A percentile compares a stretch with the other conserved stretches of the same genome.
These are phyloP conservation scores for Cicer chorassanicum DNA, from an alignment of 306 rosid species.

Conservation along the genomic window DNA sequence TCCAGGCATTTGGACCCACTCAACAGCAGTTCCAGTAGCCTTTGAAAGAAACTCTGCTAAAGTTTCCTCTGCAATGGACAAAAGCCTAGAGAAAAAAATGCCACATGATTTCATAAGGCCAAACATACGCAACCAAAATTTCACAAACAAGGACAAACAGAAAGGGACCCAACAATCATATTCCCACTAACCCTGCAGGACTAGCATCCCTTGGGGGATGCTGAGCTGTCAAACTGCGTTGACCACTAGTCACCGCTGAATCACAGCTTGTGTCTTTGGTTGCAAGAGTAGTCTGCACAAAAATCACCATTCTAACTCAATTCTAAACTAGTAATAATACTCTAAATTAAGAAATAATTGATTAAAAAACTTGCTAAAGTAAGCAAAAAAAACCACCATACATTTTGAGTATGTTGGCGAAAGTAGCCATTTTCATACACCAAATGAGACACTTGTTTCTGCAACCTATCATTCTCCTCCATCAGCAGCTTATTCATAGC, in stretches of 20 bases:
- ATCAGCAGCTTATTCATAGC: constrained; percentile 96
- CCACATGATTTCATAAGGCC: constrained; percentile 50
- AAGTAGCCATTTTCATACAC: constrained; percentile 97
- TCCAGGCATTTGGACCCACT: constrained; percentile 99
- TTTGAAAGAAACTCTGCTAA: constrained; percentile 99
- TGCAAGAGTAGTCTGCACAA: constrained; percentile 73
- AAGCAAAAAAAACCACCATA: constrained; percentile 41
- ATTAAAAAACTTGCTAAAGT: not conserved
- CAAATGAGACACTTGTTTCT: constrained; percentile 95
- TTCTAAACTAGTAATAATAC: not conserved
- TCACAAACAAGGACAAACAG: constrained; percentile 48
- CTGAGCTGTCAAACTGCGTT: constrained; percentile 87
- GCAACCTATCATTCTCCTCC: constrained; percentile 99
- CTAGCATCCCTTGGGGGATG: constrained; percentile 99
- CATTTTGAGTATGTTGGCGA: constrained; percentile 89
- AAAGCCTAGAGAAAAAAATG: constrained; percentile 64
- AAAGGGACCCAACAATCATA: constrained; percentile 59
- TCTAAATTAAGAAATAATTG: not conserved
- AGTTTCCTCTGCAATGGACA: constrained; percentile 99
- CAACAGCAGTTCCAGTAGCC: constrained; percentile 99
- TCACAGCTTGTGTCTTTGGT: constrained; percentile 96
- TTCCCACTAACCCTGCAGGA: constrained; percentile 99
- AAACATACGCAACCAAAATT: constrained; percentile 49
- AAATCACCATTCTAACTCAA: constrained; percentile 40
- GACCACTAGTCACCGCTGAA: constrained; percentile 95